Conservation (phyloP, 768 basidiomycete species). For the Mrakia hoshinonis region DNA sequence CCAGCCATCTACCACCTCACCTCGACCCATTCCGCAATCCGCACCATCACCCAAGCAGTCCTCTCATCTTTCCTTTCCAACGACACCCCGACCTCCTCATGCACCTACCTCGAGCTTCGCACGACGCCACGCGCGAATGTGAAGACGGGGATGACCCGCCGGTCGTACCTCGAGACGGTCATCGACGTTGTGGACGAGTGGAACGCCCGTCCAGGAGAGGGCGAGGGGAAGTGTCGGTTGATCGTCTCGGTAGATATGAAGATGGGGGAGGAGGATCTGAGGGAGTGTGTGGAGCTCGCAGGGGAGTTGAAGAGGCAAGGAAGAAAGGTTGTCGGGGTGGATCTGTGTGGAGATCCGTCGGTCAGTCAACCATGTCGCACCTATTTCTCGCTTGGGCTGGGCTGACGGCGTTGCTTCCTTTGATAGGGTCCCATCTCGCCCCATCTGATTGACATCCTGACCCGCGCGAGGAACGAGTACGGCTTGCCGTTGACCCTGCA, state of each 20-base stretch:
- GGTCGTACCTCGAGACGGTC: slow-evolving; percentile 57
- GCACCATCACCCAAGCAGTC: slow-evolving; percentile 56
- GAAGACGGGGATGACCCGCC: slow-evolving; percentile 50
- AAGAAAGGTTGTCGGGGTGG: slow-evolving; percentile 62
- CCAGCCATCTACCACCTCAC: slow-evolving; percentile 71
- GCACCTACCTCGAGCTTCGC: slow-evolving; percentile 71
- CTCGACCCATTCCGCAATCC: slow-evolving; percentile 51
- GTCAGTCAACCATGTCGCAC: slow-evolving; percentile 16
- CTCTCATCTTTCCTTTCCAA: slow-evolving; percentile 54
- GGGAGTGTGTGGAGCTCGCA: slow-evolving; percentile 55
- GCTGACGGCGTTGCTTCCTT: neutral
- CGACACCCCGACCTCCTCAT: slow-evolving; percentile 45
- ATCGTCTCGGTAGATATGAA: slow-evolving; percentile 68
- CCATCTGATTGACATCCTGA: neutral
- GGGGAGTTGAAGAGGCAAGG: slow-evolving; percentile 51
- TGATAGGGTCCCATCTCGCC: neutral
- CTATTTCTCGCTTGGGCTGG: neutral
- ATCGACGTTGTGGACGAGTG: slow-evolving; percentile 40
- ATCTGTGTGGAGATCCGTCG: slow-evolving; percentile 68
- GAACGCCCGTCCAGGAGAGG: neutral
- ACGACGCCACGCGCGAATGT: slow-evolving; percentile 57
- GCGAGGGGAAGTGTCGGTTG: slow-evolving; percentile 35
- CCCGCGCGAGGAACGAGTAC: slow-evolving; percentile 47
- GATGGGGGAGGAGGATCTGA: slow-evolving; percentile 50
- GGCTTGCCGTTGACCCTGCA: slow-evolving; percentile 61